phyloP scores from a whole-genome alignment of 2,329 filamentous ascomycete genomes.

The Fusarium sp. region DNA sequence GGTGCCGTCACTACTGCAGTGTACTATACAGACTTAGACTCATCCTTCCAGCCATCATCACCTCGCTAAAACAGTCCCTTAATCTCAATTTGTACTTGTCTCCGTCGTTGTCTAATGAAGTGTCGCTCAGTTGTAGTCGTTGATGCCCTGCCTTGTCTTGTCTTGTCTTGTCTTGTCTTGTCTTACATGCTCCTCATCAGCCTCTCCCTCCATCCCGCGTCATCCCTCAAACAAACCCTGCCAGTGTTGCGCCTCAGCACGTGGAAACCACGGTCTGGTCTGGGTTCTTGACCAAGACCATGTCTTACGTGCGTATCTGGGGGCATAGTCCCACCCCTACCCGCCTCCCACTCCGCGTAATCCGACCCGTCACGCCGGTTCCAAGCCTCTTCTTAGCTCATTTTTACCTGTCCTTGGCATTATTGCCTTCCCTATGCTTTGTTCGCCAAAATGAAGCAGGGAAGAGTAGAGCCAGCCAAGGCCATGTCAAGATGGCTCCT shows the following conservation, averaged over 20 bases:
- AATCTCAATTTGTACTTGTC: neutral
- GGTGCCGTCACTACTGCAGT: neutral
- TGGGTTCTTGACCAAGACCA: slow-evolving; percentile 20
- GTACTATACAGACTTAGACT: neutral
- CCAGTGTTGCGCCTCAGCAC: slow-evolving; percentile 12
- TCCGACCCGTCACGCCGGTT: slow-evolving; percentile 19
- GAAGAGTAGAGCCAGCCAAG: neutral
- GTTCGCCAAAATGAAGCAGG: neutral
- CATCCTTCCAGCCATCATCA: neutral
- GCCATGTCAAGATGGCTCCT: slow-evolving; percentile 8
- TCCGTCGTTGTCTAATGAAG: neutral
- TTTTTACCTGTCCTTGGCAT: slow-evolving; percentile 8
- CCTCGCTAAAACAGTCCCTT: neutral
- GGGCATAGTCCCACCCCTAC: slow-evolving; percentile 28
- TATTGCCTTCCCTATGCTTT: neutral
- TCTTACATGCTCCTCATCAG: slow-evolving; percentile 2
- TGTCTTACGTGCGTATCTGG: slow-evolving; percentile 32
- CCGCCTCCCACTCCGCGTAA: slow-evolving; percentile 21
- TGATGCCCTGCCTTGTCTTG: slow-evolving; percentile 8
- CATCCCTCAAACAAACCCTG: slow-evolving; percentile 6
- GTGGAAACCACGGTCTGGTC: slow-evolving; percentile 25
- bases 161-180: slow-evolving; percentile 4
- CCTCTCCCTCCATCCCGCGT: slow-evolving; percentile 1
- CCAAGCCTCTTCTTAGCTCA: slow-evolving; percentile 7
- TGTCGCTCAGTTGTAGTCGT: neutral